phyloP scores from a whole-genome alignment of 495 filamentous ascomycete genomes.

The Chaetomidium leptoderma region DNA sequence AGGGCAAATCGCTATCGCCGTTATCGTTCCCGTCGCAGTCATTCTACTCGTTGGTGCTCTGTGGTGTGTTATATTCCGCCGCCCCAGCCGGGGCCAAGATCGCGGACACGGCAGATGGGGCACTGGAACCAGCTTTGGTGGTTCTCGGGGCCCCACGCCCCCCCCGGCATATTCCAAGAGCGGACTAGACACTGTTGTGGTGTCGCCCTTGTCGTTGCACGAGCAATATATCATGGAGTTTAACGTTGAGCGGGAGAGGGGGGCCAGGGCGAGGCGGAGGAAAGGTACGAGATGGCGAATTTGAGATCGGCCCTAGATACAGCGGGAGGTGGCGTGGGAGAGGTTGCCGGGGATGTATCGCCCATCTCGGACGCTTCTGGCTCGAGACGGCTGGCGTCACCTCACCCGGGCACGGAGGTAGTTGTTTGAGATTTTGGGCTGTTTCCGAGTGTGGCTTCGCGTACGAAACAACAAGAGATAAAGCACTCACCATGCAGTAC shows the following conservation, averaged over 20 bases:
- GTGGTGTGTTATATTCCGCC: slow-evolving; percentile 12
- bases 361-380: not conserved
- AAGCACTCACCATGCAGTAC: not conserved
- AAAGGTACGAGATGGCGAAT: slow-evolving; percentile 3
- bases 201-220: not conserved
- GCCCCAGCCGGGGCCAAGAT: not conserved
- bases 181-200: not conserved
- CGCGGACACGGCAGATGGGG: slow-evolving; percentile 3
- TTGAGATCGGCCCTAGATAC: not conserved
- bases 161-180: slow-evolving; percentile 5
- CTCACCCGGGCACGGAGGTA: slow-evolving; percentile 7
- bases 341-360: not conserved
- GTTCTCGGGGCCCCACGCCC: not conserved
- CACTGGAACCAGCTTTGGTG: not conserved
- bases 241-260: not conserved
- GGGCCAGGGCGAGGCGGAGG: not conserved
- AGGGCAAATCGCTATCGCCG: slow-evolving; percentile 12
- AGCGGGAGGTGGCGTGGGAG: not conserved
- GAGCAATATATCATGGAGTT: not conserved
- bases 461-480: not conserved
- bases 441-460: not conserved
- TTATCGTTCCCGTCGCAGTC: slow-evolving; percentile 10
- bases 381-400: not conserved
- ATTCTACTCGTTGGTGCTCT: slow-evolving; percentile 3
- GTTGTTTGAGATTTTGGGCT: not conserved